Evolutionary conservation across 2,329 filamentous ascomycete species (phyloP).

Genomic region (Sporothrix schenckii): DNA sequence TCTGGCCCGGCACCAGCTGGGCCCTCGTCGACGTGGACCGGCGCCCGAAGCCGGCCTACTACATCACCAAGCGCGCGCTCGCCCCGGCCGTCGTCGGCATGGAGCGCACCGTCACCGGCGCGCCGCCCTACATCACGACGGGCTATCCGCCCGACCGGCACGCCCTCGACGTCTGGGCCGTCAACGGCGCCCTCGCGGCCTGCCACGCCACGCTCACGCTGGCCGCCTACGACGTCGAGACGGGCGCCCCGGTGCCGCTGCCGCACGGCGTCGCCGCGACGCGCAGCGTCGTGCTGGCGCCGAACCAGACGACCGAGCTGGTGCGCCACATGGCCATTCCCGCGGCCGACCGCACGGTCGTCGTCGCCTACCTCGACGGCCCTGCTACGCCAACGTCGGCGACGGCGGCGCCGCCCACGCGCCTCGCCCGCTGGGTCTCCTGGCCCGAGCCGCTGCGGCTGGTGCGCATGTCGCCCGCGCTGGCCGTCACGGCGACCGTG

Average conservation of each 20-base stretch:
- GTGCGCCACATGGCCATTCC: not conserved
- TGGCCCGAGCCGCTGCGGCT: constrained; percentile 16
- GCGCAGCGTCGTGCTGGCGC: not conserved
- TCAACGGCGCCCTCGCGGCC: not conserved
- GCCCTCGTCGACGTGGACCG: constrained; percentile 66
- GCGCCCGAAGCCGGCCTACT: constrained; percentile 64
- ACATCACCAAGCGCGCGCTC: constrained; percentile 56
- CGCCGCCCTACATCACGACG: not conserved
- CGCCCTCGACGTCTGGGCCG: constrained; percentile 7
- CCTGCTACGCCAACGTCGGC: too few relatives aligned
- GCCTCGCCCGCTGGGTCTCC: constrained; percentile 10
- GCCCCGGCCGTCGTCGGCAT: constrained; percentile 63
- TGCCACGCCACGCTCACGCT: not conserved
- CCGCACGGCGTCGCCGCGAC: not conserved
- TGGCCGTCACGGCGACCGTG: not conserved
- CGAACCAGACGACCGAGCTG: not conserved
- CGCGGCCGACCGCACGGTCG: not conserved
- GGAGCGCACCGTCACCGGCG: not conserved
- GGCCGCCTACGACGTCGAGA: not conserved
- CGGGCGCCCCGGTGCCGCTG: constrained; percentile 1
- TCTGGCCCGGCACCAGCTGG: constrained; percentile 69
- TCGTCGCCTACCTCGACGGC: not conserved
- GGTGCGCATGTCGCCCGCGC: not conserved
- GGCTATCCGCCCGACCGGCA: not conserved
- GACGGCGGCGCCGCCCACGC: not conserved